Evolutionary conservation across 805 yeast genomes (phyloP).

Genomic region (Candida peoriensis): DNA sequence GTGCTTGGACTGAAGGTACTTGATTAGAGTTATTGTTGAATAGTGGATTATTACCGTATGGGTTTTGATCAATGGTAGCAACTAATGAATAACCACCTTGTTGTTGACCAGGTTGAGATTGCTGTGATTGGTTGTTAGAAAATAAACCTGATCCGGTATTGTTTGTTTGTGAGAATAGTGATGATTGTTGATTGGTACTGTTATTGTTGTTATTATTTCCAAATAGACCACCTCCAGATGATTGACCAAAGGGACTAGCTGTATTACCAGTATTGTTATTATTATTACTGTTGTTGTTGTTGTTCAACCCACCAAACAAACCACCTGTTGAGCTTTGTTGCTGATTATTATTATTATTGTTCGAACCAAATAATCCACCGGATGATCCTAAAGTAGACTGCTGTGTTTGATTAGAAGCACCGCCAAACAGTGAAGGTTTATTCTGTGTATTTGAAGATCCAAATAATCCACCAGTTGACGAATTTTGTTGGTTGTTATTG

Average conservation of each 20-base stretch:
- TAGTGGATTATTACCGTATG: conserved; percentile 76
- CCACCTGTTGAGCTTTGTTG: too few species aligned
- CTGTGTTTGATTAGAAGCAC: too few species aligned
- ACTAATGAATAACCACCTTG: conserved; percentile 22
- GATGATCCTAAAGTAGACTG: too few species aligned
- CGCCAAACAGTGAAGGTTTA: too few species aligned
- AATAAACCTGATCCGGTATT: conserved; percentile 18
- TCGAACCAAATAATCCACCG: conserved; percentile 34
- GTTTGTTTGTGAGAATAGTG: conserved; percentile 9
- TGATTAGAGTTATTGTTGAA: conserved; percentile 39
- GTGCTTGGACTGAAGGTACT: conserved; percentile 31
- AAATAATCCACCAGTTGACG: conserved; percentile 6
- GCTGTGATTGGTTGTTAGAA: conserved; percentile 23
- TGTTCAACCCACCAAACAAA: too few species aligned
- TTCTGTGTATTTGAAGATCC: too few species aligned
- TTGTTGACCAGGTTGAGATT: conserved; percentile 14
- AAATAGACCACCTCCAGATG: conserved; percentile 27
- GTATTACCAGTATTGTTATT: too few species aligned
- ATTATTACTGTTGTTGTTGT: not conserved
- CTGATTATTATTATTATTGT: conserved; percentile 20
- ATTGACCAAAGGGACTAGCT: too few species aligned
- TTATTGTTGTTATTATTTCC: conserved; percentile 28
- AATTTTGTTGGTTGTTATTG: conserved; percentile 13
- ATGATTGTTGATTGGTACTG: conserved; percentile 18
- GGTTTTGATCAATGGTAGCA: conserved; percentile 44